These are phyloP conservation scores for Astragalus glycyphyllos DNA, from an alignment of 306 rosid genomes.

Conservation along the genomic window DNA sequence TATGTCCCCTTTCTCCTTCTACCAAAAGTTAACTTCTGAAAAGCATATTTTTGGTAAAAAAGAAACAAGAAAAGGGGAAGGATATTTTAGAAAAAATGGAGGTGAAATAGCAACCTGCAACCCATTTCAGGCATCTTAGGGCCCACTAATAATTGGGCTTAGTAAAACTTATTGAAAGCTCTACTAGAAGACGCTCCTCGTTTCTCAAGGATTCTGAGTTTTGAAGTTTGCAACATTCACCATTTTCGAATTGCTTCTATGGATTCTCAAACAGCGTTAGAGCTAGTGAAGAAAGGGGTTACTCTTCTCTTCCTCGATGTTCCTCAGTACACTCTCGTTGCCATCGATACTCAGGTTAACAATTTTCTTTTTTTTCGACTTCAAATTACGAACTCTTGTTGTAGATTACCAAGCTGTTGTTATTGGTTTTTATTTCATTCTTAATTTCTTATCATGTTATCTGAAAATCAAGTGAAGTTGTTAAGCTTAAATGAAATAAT, in stretches of 20 bases:
- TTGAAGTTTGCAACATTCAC: not conserved
- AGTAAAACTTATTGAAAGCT: no score
- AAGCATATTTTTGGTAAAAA: no score
- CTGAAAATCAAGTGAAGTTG: slow-evolving; percentile 32
- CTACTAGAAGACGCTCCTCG: no score
- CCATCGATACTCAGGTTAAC: slow-evolving; percentile 81
- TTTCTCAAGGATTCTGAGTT: not conserved
- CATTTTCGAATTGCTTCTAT: slow-evolving; percentile 37
- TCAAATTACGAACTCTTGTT: not conserved
- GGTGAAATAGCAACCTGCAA: no score
- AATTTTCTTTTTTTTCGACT: not conserved
- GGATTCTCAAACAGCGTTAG: slow-evolving; percentile 72
- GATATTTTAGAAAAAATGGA: no score
- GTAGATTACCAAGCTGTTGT: not conserved
- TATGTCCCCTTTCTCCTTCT: no score
- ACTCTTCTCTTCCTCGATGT: slow-evolving; percentile 84
- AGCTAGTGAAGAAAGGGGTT: slow-evolving; percentile 72
- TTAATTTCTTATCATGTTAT: not conserved
- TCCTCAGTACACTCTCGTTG: slow-evolving; percentile 80
- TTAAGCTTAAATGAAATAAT: not conserved
- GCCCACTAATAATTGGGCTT: no score
- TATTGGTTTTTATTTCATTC: not conserved
- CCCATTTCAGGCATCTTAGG: no score
- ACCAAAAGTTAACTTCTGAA: no score
- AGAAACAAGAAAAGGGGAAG: no score